Evolutionary conservation across 148 eudicot genomes (phyloP), one percentile per base, ranked within the genome.

Genomic region (Arbutus unedo): DNA sequence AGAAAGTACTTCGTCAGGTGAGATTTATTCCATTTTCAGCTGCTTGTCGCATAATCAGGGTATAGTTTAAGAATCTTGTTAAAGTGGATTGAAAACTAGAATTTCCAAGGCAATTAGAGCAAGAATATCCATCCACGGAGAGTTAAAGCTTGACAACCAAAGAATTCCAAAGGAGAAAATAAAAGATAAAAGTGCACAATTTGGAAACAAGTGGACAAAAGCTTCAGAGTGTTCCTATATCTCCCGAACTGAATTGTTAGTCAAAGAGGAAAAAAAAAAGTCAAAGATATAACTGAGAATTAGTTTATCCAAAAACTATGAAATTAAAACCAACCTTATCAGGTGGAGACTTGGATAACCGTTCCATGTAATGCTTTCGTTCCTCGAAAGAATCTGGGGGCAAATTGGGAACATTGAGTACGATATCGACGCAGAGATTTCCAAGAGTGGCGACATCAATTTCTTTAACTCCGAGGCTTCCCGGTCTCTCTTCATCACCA

Each of bases 341-440:
- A 6, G 99, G 97, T 7, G 98, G 95, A 79, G 95, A 94, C 55
- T 91, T 83, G 13, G 98, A 85, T 21, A 96, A 81, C 15, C 75
- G 54, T 3, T 94, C 93, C 99, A 93, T 94, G 49, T 90, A 94
- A 87, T 87, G 89, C 83, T 92, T 89, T 6, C 97, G 87, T 72
- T 89, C 90, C 3, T 83, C 80, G 10, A 85, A 19, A 45, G 89
- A 56, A 19, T 83, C 80, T 19, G 99, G 98, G 19, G 99, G 99
- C 84, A 96, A 90, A 56, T 88, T 64, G 10, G 94, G 93, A 15
- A 96, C 98, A 86, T 84, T 90, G 48, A 96, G 95, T 13, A 96
- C 99, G 83, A 96, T 91, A 82, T 96, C 99, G 74, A 96, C 92
- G 73, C 99, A 96, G 11, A 96, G 90, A 82, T 96, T 94, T 18